These are phyloP conservation scores for Thuja plicata DNA, from an alignment of 83 land plant species.

Conservation along the genomic window DNA sequence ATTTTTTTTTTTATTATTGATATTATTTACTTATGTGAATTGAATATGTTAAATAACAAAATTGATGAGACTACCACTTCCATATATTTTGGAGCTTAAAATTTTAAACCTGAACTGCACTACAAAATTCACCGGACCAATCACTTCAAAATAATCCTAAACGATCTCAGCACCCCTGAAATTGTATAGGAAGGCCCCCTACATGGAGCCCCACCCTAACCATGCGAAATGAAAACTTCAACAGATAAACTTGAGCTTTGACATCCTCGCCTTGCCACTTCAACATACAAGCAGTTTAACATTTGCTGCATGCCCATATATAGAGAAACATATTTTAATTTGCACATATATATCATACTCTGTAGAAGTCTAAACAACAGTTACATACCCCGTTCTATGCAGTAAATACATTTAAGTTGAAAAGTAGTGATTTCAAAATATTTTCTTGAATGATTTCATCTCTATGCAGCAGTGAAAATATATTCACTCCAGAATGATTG, in stretches of 20 bases:
- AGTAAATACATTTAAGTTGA: not conserved
- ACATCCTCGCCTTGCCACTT: not conserved
- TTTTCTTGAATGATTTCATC: not conserved
- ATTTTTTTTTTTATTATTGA: too few relatives aligned
- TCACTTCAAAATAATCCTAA: too few relatives aligned
- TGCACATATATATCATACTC: not conserved
- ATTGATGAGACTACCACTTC: too few relatives aligned
- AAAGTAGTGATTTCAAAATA: not conserved
- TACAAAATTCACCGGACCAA: too few relatives aligned
- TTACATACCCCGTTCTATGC: not conserved
- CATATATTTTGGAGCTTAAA: too few relatives aligned
- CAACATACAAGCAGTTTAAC: not conserved
- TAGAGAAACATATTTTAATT: not conserved
- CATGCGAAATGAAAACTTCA: not conserved
- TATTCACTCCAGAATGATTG: not conserved
- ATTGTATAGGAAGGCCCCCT: too few relatives aligned
- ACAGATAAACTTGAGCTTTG: not conserved
- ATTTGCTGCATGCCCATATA: not conserved
- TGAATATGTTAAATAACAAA: too few relatives aligned
- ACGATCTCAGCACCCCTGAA: too few relatives aligned
- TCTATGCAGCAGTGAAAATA: not conserved
- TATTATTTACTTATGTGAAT: too few relatives aligned
- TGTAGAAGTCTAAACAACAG: not conserved
- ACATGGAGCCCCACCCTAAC: not conserved
- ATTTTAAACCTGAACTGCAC: too few relatives aligned